A percentile compares a stretch with the other conserved stretches of the same genome.
These are phyloP conservation scores for Arthrobotrys sphaeroides DNA, from an alignment of 2,329 filamentous ascomycete species.

Conservation along the genomic window DNA sequence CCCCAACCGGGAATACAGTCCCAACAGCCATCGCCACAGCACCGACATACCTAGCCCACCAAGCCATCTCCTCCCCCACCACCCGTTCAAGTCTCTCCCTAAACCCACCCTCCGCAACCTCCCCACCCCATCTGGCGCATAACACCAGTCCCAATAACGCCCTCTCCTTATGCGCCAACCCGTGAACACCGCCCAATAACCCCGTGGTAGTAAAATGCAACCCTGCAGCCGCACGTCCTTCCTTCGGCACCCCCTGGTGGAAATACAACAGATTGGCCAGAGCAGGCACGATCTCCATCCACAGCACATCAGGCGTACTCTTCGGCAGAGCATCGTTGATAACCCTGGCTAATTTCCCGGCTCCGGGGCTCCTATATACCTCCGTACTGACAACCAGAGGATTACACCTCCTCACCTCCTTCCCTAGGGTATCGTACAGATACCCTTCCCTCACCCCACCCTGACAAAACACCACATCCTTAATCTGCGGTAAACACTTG, in stretches of 20 bases:
- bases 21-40: constrained; percentile 69
- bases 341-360: constrained; percentile 64
- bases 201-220: constrained; percentile 78
- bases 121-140: constrained; percentile 77
- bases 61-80: constrained; percentile 67
- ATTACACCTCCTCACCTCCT: constrained; percentile 69
- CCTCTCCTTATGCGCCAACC: constrained; percentile 76
- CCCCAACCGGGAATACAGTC: constrained; percentile 71
- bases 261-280: constrained; percentile 70
- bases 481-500: constrained; percentile 74
- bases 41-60: constrained; percentile 74
- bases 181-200: constrained; percentile 73
- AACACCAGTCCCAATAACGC: constrained; percentile 76
- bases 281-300: constrained; percentile 65
- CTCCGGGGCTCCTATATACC: constrained; percentile 65
- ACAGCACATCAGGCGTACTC: constrained; percentile 62
- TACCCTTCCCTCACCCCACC: constrained; percentile 87
- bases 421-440: constrained; percentile 75
- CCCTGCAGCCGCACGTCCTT: constrained; percentile 71
- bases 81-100: constrained; percentile 67
- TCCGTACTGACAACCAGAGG: constrained; percentile 73
- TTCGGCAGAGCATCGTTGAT: constrained; percentile 65
- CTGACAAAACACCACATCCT: constrained; percentile 81
- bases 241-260: constrained; percentile 66
- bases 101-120: constrained; percentile 69